Base-by-base conservation (phyloP, 164 flowering plant genomes). In the Chimonanthus praecox region DNA sequence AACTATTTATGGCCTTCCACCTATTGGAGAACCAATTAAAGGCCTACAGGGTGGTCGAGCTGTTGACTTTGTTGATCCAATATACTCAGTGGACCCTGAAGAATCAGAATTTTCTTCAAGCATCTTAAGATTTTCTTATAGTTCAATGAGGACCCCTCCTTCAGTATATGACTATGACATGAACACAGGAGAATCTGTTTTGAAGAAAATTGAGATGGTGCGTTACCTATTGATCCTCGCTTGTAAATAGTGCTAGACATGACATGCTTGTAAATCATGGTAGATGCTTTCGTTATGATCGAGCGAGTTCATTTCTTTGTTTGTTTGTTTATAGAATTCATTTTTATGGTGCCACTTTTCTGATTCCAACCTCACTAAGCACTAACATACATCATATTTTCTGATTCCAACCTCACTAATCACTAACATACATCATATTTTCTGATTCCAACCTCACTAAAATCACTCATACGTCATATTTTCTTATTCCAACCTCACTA, bases 161-260 rank as follows among this genome's bases (percentile, higher is more conserved):
- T 89, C 98, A 60, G 87, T 88, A 2, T 94, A 89, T 78, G 97
- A 92, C 77, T 87, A 90, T 83, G 98, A 92, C 83, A 86, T 94
- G 98, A 84, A 89, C 78, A 75, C 86, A 7, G 89, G 92, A 54
- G 60, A 77, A 70, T 85, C 92, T 77, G 94, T 91, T 67, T 58
- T 90, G 81, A 92, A 92, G 89, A 92, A 90, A 80, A 82, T 79
- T 74, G 86, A 89, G 64, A 73, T 85, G 33, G 97, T 92, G 81
- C 78, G 89, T 79, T 43, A 61, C 10, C 6, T 73, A 2, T 60
- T 61, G 44, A 50, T 60, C 6, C 20, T 47, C 61, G 5, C 58
- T 62, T 49, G 11, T 18, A 49, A 10, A 66, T 66, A 33, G 48
- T 13, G 46, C 45, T 11, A 13, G 18, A 44, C 15, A 66, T 11